Conservation (phyloP, 2,329 filamentous ascomycete genomes). For the Diaporthe sp. region DNA sequence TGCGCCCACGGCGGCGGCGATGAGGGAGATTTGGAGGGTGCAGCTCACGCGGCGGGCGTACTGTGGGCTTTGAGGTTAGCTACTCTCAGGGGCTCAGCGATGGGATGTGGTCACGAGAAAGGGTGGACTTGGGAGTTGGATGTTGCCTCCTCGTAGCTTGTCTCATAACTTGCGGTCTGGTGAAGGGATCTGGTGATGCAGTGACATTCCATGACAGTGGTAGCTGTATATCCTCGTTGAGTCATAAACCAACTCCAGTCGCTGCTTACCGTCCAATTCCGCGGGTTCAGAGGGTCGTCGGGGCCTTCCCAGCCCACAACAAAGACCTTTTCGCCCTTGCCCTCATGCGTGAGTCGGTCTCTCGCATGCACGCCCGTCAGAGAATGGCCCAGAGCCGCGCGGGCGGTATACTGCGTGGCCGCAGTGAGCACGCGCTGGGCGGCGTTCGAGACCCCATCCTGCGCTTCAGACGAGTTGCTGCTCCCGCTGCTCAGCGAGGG, state of each 20-base stretch:
- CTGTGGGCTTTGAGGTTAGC: not conserved
- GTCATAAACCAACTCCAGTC: rapidly evolving
- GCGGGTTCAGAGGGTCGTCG: conserved; percentile 55
- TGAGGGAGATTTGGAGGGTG: conserved; percentile 59
- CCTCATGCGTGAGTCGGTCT: conserved; percentile 46
- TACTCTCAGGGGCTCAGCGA: too few species aligned
- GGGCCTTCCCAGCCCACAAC: conserved; percentile 55
- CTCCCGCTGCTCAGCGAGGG: not conserved
- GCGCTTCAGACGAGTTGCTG: not conserved
- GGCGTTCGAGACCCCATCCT: not conserved
- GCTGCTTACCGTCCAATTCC: conserved; percentile 50
- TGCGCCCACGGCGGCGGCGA: conserved; percentile 65
- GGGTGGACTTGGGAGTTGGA: not conserved
- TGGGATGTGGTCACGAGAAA: too few species aligned
- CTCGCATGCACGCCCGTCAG: conserved; percentile 51
- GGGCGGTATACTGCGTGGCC: conserved; percentile 42
- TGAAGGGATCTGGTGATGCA: too few species aligned
- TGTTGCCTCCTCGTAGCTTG: not conserved
- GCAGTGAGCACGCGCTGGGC: conserved; percentile 41
- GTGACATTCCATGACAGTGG: not conserved
- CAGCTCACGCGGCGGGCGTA: conserved; percentile 51
- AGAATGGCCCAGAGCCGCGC: conserved; percentile 47
- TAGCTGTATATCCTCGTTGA: too few species aligned
- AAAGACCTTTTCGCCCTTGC: conserved; percentile 51
- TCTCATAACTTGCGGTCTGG: not conserved